These are phyloP conservation scores for Moesziomyces sp. DNA, from an alignment of 1,284 basidiomycete species.

Conservation along the genomic window DNA sequence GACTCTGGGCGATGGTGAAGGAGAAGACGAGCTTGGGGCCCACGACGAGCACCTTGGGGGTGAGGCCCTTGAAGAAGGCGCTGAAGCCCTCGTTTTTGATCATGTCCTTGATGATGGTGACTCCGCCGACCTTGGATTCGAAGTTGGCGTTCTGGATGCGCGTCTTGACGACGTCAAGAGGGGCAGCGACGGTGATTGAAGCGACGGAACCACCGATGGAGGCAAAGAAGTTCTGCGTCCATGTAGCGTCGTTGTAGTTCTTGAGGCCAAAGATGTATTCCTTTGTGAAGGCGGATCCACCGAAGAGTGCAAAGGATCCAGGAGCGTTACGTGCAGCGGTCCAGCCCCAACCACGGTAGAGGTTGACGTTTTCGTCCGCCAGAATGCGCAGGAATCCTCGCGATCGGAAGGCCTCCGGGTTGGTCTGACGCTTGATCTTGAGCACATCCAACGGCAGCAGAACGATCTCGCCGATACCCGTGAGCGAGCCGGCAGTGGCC, in stretches of 20 bases:
- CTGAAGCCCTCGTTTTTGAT: slow-evolving; percentile 83
- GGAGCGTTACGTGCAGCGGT: slow-evolving; percentile 98
- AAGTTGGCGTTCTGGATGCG: slow-evolving; percentile 98
- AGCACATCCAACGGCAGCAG: slow-evolving; percentile 93
- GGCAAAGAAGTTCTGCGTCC: slow-evolving; percentile 82
- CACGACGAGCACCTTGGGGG: slow-evolving; percentile 83
- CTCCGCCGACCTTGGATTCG: slow-evolving; percentile 84
- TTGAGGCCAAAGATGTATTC: slow-evolving; percentile 88
- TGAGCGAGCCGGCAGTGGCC: slow-evolving; percentile 80
- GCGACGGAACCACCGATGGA: slow-evolving; percentile 93
- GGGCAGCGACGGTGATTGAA: slow-evolving; percentile 94
- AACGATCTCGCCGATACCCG: slow-evolving; percentile 88
- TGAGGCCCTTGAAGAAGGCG: slow-evolving; percentile 97
- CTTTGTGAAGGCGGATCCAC: slow-evolving; percentile 92
- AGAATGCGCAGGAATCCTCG: slow-evolving; percentile 88
- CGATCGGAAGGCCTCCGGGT: slow-evolving; percentile 64
- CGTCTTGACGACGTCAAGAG: slow-evolving; percentile 89
- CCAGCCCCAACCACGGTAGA: slow-evolving; percentile 99
- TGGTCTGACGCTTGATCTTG: slow-evolving; percentile 86
- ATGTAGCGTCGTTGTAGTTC: slow-evolving; percentile 92
- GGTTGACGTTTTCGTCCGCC: slow-evolving; percentile 84
- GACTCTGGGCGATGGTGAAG: slow-evolving; percentile 93
- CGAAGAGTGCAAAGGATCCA: slow-evolving; percentile 89
- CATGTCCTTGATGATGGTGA: slow-evolving; percentile 86
- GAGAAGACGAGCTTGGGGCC: slow-evolving; percentile 98